Evolutionary conservation across 352 stramenopile species (phyloP), one percentile per base, ranked within the genome.

Genomic region (Pythium aristosporum): DNA sequence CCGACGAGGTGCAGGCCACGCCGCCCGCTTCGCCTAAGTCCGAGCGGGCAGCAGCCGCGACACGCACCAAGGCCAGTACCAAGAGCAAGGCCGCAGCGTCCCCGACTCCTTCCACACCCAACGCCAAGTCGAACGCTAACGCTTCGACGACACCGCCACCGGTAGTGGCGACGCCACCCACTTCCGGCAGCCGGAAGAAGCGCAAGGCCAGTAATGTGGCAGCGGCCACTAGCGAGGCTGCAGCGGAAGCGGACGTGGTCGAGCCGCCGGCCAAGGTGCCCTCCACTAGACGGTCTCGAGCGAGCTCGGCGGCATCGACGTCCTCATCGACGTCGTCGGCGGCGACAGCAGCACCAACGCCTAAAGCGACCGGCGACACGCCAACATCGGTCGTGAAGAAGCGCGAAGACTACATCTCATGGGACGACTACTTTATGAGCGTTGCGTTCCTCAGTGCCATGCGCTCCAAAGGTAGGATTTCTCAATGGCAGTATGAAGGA

Each of bases 341-440:
- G 8, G 7, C 32, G 16, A n/a, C 39, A 37, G 8, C 41, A 18
- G 15, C n/a, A 16, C 6, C 46, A 16, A 36, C 44, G 36, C n/a
- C 20, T 39, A 39, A 39, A 12, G 13, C 36, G 39, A 20, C 16
- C 3, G 44, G 20, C n/a, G 49, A 18, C 16, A 37, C 32, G 15
- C 13, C 55, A 2, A 20, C 13, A 3, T 21, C 55, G 13, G 18
- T 21, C 1, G 36, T 68, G n/a, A 68, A 78, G 44, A 98, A 97
- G 74, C 83, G 90, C 4, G 62, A 57, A 0, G 79, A 96, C 47
- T 99, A 98, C 75, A 74, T 99, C 28, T 94, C 90, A 20, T 99
- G 97, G 97, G 95, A 99, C 67, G 96, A 99, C 69, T 99, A 99
- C 77, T 99, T 99, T 68, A 99, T 99, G 96, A 96, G 89, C 37